Evolutionary conservation across 306 rosid species (phyloP).

Genomic region (Trifolium fragiferum): DNA sequence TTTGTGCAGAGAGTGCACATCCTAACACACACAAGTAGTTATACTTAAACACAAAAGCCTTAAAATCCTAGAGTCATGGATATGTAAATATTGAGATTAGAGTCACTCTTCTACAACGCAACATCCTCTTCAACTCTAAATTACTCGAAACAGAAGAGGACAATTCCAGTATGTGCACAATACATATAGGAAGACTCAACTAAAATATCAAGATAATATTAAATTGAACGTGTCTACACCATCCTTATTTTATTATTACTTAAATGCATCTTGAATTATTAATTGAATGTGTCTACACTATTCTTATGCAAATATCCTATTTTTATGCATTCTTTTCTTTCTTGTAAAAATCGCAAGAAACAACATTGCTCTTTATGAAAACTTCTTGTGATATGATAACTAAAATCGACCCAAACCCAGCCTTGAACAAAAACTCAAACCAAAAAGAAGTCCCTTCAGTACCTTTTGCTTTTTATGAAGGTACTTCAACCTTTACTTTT

Average conservation of each 20-base stretch:
- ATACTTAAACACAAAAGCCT: background rate
- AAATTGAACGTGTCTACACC: background rate
- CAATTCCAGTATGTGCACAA: background rate
- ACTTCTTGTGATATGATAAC: background rate
- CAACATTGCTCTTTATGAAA: background rate
- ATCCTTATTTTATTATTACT: background rate
- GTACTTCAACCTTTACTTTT: background rate
- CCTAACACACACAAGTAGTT: constrained; percentile 12
- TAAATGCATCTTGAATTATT: background rate
- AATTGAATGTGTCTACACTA: background rate
- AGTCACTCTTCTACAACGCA: constrained; percentile 18
- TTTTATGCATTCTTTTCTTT: background rate
- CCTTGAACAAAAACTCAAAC: background rate
- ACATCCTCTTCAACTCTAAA: background rate
- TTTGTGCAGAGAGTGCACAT: background rate
- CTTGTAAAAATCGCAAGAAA: background rate
- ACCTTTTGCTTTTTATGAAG: background rate
- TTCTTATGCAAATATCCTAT: background rate
- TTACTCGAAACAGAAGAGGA: background rate
- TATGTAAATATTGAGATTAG: background rate
- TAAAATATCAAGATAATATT: background rate
- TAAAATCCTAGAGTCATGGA: background rate
- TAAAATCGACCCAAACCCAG: background rate
- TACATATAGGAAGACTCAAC: background rate
- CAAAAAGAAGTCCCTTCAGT: constrained; percentile 1